Base-by-base conservation (phyloP, 345 rosid species). In the Anacardium occidentale region DNA sequence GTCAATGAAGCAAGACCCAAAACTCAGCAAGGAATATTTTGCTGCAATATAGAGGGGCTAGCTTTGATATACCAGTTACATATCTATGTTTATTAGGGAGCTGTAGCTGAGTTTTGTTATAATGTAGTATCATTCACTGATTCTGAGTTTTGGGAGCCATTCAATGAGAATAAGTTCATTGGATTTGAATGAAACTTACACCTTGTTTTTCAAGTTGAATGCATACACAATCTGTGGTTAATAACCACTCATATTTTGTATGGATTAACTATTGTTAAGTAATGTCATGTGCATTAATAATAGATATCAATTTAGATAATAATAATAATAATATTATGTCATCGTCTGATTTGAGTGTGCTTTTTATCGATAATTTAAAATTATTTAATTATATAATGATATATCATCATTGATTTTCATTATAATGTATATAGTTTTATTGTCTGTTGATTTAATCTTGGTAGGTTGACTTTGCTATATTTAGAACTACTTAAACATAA, bases 1-100 rank as follows among this genome's bases (percentile, higher is more conserved):
- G 81, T 92, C 99, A 63, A 91, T 95, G 99, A 95, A 95, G 83
- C 97, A 93, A 18, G 93, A 95, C 85, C 99, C 98, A 3, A 95
- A 88, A 79, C 87, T 81, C 77, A 92, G 98, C 94, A 89, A 92
- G 84, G 97, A 91, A 58, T 95, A 92, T 90, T 92, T 92, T 68
- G 83, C 96, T 0, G 88, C 85, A 64, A 79, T 87, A n/a, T 85
- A 81, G 77, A 61, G 26, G 8, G 68, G 56, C 7, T 29, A 25
- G 51, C 34, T 29, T 24, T 5, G 17, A 53, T 69, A 52, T 15
- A 40, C 32, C 26, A 2, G 18, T 37, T 65, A 25, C 70, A 26
- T 40, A 54, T 77, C 70, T 40, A 12, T 42, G 50, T 70, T 69
- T 20, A 47, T 6, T 55, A 62, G 74, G 32, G 57, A 70, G 66